A percentile compares a stretch with the other conserved stretches of the same genome.
These are phyloP conservation scores for Ambrosiella beaveri DNA, from an alignment of 2,329 filamentous ascomycete genomes.

Conservation along the genomic window DNA sequence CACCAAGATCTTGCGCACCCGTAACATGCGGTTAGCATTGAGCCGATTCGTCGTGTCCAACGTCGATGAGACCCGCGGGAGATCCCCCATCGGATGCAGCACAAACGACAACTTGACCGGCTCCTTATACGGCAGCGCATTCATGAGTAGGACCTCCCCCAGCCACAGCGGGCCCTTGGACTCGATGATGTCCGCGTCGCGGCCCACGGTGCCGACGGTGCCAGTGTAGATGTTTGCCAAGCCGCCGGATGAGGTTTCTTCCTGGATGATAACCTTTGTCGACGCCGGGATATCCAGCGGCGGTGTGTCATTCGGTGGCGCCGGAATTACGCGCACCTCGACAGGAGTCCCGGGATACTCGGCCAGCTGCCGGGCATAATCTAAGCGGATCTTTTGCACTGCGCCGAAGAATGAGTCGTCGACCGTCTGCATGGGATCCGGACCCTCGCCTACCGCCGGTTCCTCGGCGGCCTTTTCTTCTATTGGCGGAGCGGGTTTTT, in stretches of 20 bases:
- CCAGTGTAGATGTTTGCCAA: constrained; percentile 81
- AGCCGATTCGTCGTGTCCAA: constrained; percentile 65
- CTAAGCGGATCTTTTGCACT: constrained; percentile 53
- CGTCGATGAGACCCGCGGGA: constrained; percentile 56
- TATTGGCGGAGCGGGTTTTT: constrained; percentile 48
- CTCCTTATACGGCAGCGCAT: constrained; percentile 72
- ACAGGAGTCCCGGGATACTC: constrained; percentile 37
- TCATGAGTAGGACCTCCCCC: constrained; percentile 70
- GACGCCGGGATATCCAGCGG: constrained; percentile 53
- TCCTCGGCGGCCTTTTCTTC: constrained; percentile 48
- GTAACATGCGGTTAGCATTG: constrained; percentile 92
- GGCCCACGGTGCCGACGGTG: constrained; percentile 59
- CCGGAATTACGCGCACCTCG: constrained; percentile 49
- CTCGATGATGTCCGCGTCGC: constrained; percentile 69
- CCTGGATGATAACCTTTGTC: constrained; percentile 51
- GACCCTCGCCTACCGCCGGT: constrained; percentile 47
- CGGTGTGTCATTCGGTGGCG: constrained; percentile 55
- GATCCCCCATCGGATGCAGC: constrained; percentile 61
- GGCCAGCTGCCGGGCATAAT: constrained; percentile 51
- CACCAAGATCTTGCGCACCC: constrained; percentile 81
- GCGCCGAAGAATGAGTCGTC: constrained; percentile 60
- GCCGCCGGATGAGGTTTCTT: constrained; percentile 46
- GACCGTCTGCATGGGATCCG: constrained; percentile 31
- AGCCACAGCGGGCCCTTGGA: constrained; percentile 82
- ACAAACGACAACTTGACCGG: constrained; percentile 91